Conservation (phyloP, 768 basidiomycete species). For the Fistulinella prunicolor region DNA sequence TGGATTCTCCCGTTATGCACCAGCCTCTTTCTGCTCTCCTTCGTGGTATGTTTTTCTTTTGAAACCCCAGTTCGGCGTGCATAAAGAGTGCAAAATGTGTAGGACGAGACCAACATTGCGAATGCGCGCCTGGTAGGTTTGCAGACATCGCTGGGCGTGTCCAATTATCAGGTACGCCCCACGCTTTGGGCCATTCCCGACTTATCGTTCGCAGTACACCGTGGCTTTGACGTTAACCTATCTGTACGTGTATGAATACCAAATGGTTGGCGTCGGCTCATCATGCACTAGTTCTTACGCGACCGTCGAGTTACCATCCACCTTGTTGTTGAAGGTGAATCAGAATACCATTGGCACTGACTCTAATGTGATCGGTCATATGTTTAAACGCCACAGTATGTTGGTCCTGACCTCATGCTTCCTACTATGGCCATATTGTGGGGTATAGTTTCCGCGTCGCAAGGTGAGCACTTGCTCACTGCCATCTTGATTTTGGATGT, state of each 20-base stretch:
- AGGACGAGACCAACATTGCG: slow-evolving; percentile 47
- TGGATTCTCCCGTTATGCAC: slow-evolving; percentile 49
- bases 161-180: slow-evolving; percentile 26
- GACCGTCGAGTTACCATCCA: slow-evolving; percentile 56
- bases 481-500: neutral
- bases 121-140: slow-evolving; percentile 63
- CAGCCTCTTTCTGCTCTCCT: slow-evolving; percentile 49
- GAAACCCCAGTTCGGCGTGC: neutral
- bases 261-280: neutral
- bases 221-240: slow-evolving; percentile 31
- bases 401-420: slow-evolving; percentile 55
- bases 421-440: slow-evolving; percentile 62
- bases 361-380: slow-evolving; percentile 35
- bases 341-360: neutral
- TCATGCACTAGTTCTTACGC: slow-evolving; percentile 42
- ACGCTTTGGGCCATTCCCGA: neutral
- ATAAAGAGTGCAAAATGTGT: neutral
- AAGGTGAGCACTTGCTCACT: slow-evolving; percentile 46
- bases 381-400: slow-evolving; percentile 21
- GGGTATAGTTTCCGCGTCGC: slow-evolving; percentile 60
- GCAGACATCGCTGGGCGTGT: slow-evolving; percentile 44
- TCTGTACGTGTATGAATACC: slow-evolving; percentile 20
- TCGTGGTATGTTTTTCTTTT: slow-evolving; percentile 40
- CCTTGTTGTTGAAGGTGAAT: slow-evolving; percentile 51
- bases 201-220: slow-evolving; percentile 28